These are phyloP conservation scores for Kernera saxatilis DNA, from an alignment of 345 rosid species.

Conservation along the genomic window DNA sequence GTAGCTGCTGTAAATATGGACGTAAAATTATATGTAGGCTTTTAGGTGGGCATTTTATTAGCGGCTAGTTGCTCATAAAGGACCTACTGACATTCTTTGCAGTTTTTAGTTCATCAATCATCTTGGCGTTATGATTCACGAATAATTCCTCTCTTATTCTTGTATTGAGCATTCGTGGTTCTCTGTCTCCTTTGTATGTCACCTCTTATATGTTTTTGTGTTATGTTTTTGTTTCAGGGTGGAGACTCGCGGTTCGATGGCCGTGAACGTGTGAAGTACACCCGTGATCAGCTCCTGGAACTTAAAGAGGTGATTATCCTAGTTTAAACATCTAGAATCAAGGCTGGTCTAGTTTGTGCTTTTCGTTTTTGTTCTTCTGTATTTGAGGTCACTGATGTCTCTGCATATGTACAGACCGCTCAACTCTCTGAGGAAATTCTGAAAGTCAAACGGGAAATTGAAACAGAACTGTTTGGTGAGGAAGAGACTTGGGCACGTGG, in stretches of 20 bases:
- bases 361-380: neutral
- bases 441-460: constrained; percentile 57
- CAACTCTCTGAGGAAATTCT: constrained; percentile 54
- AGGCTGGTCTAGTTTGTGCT: neutral
- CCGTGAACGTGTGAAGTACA: constrained; percentile 53
- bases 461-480: constrained; percentile 55
- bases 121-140: neutral
- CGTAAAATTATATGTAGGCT: constrained; percentile 7
- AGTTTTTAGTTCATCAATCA: neutral
- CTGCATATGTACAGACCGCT: constrained; percentile 29
- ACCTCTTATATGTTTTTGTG: neutral
- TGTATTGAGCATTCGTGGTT: neutral
- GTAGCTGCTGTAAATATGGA: constrained; percentile 37
- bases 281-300: constrained; percentile 64
- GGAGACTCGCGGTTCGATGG: constrained; percentile 50
- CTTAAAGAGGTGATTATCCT: constrained; percentile 50
- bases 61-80: constrained; percentile 30
- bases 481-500: constrained; percentile 58
- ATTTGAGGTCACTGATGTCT: neutral
- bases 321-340: neutral
- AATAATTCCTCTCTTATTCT: neutral
- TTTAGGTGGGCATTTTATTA: constrained; percentile 33
- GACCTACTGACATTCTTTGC: constrained; percentile 8
- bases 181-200: neutral
- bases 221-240: constrained; percentile 25